Conservation (phyloP, 2,329 filamentous ascomycete genomes). For the Apiospora pterosperma region DNA sequence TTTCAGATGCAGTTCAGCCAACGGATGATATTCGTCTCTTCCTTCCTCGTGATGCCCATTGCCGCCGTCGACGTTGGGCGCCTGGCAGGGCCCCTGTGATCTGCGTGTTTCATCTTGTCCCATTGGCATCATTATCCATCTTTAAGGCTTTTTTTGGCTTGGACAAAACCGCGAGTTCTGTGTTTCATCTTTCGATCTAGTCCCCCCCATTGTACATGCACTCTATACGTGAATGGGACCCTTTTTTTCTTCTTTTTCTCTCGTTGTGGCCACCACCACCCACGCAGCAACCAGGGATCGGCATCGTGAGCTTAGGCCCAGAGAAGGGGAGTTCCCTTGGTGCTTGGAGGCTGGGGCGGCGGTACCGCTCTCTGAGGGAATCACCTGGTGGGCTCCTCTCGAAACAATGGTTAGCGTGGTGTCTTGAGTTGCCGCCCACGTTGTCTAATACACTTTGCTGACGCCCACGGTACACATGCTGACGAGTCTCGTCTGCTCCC, state of each 20-base stretch:
- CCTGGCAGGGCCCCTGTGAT: neutral
- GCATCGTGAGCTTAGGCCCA: neutral
- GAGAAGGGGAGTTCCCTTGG: neutral
- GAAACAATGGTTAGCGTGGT: neutral
- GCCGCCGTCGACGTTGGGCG: neutral
- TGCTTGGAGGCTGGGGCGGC: neutral
- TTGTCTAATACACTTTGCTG: neutral
- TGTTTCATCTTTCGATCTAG: conserved; percentile 2
- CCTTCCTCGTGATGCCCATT: neutral
- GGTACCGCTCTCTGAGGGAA: neutral
- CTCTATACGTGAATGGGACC: neutral
- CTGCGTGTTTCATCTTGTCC: neutral
- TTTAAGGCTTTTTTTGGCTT: conserved; percentile 1
- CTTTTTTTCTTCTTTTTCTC: neutral
- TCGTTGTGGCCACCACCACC: too few relatives aligned
- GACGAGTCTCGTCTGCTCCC: neutral
- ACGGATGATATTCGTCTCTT: neutral
- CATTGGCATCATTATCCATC: neutral
- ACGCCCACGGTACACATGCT: neutral
- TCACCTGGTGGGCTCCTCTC: neutral
- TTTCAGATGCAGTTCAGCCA: neutral
- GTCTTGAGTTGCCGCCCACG: neutral
- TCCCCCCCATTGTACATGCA: neutral
- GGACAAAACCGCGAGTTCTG: neutral
- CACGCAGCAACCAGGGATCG: neutral